phyloP scores from a whole-genome alignment of 306 rosid species.

The Ceratonia siliqua region DNA sequence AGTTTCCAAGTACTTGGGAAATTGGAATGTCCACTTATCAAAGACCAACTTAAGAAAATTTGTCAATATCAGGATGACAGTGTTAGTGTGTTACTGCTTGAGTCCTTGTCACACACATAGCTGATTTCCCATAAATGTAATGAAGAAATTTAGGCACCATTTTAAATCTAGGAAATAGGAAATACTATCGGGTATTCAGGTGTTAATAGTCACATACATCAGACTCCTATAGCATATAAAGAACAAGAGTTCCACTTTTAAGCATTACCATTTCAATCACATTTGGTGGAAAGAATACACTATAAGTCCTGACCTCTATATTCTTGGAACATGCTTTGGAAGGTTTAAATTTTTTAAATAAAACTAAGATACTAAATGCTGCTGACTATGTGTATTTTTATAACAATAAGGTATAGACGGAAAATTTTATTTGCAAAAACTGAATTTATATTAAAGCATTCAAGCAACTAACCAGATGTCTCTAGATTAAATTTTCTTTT shows the following conservation, averaged over 20 bases:
- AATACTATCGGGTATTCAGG: background rate
- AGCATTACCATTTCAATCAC: background rate
- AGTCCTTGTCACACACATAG: background rate
- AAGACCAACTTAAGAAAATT: background rate
- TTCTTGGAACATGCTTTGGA: background rate
- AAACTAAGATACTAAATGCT: background rate
- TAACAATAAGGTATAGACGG: background rate
- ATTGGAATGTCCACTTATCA: too few relatives aligned
- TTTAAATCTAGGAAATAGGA: background rate
- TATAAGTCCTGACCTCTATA: background rate
- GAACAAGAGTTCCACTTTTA: background rate
- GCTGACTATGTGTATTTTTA: background rate
- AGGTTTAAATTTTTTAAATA: background rate
- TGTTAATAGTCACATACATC: background rate
- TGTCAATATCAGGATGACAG: background rate
- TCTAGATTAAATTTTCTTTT: background rate
- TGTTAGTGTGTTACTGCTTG: background rate
- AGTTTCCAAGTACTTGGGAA: too few relatives aligned
- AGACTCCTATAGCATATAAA: background rate
- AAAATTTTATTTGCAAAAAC: background rate
- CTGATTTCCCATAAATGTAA: background rate
- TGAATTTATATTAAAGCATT: background rate
- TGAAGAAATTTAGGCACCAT: background rate
- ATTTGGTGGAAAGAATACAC: conserved; percentile 8
- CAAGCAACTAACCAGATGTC: background rate